These are phyloP conservation scores for Monosporozyma servazzii DNA, from an alignment of 805 yeast genomes.

Conservation along the genomic window DNA sequence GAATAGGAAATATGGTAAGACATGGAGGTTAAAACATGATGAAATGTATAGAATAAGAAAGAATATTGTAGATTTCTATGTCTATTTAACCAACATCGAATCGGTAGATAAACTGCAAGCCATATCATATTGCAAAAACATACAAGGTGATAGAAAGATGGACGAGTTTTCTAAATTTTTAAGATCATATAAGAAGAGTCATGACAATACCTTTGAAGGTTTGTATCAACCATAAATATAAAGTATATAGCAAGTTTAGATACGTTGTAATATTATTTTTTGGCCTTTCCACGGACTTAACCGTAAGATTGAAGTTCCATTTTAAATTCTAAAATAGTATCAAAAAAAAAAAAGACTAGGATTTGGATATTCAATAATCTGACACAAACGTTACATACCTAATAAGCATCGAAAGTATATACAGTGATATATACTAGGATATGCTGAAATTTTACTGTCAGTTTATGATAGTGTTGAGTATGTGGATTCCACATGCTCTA, in stretches of 20 bases:
- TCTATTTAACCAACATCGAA: conserved; percentile 20
- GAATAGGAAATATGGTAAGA: conserved; percentile 23
- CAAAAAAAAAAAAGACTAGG: not conserved
- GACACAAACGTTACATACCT: not conserved
- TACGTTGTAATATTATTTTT: not conserved
- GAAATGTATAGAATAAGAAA: conserved; percentile 22
- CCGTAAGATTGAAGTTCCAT: not conserved
- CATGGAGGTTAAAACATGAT: conserved; percentile 22
- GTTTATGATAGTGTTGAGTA: not conserved
- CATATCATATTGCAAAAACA: conserved; percentile 17
- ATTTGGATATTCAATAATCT: not conserved
- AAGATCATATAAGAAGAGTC: conserved; percentile 18
- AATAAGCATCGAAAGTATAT: not conserved
- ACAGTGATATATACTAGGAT: not conserved
- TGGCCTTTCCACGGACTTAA: not conserved
- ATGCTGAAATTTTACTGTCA: not conserved
- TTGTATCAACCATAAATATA: not conserved
- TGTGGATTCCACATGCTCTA: not conserved
- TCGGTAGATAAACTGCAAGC: conserved; percentile 20
- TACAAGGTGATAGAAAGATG: conserved; percentile 6
- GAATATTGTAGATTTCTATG: conserved; percentile 25
- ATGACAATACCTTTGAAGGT: conserved; percentile 9
- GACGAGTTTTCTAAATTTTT: conserved; percentile 14
- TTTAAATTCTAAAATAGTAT: not conserved
- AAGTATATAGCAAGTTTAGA: conserved; percentile 4